phyloP scores from a whole-genome alignment of 305 asterid species.

The Fraxinus xanthoxyloides region DNA sequence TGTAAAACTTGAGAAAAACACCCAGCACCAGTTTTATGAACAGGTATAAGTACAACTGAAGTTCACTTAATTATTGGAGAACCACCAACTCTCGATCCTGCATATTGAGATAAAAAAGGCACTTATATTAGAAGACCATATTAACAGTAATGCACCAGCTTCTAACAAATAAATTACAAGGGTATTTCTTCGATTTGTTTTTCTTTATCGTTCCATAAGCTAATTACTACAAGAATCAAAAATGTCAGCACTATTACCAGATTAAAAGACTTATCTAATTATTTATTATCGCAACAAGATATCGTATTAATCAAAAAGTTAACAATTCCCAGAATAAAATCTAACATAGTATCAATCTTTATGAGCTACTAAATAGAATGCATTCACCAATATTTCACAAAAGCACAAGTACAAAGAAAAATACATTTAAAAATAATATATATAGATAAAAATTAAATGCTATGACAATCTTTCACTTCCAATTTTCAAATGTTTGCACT shows the following conservation, averaged over 20 bases:
- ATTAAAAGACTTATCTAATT: too few relatives aligned
- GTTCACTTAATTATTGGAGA: too few relatives aligned
- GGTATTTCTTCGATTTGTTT: background rate
- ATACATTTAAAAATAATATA: too few relatives aligned
- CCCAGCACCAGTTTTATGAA: constrained; percentile 68
- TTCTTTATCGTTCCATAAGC: background rate
- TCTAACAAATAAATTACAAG: background rate
- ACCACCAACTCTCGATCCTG: constrained; percentile 63
- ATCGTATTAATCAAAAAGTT: constrained; percentile 16
- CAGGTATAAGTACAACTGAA: constrained; percentile 15
- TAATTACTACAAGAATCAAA: too few relatives aligned
- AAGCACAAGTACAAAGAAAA: too few relatives aligned
- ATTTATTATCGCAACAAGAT: too few relatives aligned
- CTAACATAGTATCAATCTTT: constrained; percentile 2
- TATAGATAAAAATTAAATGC: too few relatives aligned
- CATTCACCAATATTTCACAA: too few relatives aligned
- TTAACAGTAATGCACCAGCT: background rate
- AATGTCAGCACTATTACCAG: too few relatives aligned
- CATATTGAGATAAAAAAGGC: constrained; percentile 21
- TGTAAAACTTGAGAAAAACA: constrained; percentile 87
- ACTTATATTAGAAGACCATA: background rate
- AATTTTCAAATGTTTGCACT: too few relatives aligned
- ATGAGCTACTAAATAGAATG: too few relatives aligned
- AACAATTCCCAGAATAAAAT: constrained; percentile 24
- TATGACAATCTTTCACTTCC: too few relatives aligned